Evolutionary conservation across 352 stramenopile genomes (phyloP).

Genomic region (Globisporangium polare): DNA sequence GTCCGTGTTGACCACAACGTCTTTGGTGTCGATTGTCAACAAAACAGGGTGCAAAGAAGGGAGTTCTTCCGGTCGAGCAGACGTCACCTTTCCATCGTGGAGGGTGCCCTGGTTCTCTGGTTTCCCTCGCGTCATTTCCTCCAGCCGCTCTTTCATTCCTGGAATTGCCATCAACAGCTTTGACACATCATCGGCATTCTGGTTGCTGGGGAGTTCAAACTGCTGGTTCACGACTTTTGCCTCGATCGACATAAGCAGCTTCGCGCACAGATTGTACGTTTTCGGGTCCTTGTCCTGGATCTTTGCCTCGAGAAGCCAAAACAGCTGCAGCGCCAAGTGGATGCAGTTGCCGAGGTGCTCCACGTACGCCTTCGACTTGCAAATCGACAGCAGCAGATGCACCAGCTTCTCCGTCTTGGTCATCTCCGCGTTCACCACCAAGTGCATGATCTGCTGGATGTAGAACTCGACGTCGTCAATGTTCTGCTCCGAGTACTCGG

Average conservation of each 20-base stretch:
- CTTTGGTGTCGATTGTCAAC: constrained; percentile 4
- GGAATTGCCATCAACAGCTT: constrained; percentile 52
- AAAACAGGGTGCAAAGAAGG: not conserved
- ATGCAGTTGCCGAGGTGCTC: constrained; percentile 81
- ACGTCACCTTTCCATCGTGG: constrained; percentile 1
- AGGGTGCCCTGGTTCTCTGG: constrained; percentile 5
- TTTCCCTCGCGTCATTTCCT: constrained; percentile 23
- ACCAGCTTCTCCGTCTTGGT: constrained; percentile 63
- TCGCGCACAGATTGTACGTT: constrained; percentile 74
- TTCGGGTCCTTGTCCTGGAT: constrained; percentile 67
- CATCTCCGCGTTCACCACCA: constrained; percentile 63
- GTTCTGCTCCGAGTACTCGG: constrained; percentile 57
- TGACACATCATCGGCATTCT: constrained; percentile 31
- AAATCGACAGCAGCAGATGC: constrained; percentile 72
- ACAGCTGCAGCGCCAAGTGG: constrained; percentile 64
- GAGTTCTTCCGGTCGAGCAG: constrained; percentile 10
- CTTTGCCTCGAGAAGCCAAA: constrained; percentile 77
- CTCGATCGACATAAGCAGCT: constrained; percentile 81
- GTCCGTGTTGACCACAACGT: not conserved
- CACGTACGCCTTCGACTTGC: constrained; percentile 69
- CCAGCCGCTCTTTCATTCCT: constrained; percentile 44
- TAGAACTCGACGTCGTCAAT: constrained; percentile 84
- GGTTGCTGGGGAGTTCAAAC: constrained; percentile 44
- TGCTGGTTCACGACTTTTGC: constrained; percentile 80
- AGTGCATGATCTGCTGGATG: constrained; percentile 74